Evolutionary conservation across 1,139 yeast species (phyloP).

Genomic region (Debaryomycetaceae sp.): DNA sequence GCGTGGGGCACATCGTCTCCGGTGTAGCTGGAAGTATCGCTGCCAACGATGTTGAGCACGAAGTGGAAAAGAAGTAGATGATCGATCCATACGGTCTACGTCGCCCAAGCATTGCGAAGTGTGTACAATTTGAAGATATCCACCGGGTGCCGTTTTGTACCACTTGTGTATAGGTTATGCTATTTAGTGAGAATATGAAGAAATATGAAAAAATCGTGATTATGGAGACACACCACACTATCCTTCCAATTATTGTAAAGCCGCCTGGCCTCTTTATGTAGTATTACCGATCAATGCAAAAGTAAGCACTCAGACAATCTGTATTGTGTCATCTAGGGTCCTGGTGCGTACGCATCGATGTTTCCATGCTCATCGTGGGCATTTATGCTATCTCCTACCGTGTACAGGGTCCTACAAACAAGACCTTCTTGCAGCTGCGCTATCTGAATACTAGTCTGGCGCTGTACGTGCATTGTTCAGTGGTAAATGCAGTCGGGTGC

Average conservation of each 20-base stretch:
- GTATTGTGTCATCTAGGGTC: background rate
- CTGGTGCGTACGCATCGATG: background rate
- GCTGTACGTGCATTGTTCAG: no score
- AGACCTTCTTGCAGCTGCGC: background rate
- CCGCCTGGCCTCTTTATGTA: no score
- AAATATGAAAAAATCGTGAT: background rate
- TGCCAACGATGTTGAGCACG: conserved; percentile 29
- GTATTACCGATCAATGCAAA: no score
- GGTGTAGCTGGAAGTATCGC: conserved; percentile 34
- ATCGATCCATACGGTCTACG: background rate
- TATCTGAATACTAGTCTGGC: no score
- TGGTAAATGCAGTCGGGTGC: background rate
- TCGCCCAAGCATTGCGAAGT: conserved; percentile 1
- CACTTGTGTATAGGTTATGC: background rate
- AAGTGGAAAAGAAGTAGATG: conserved; percentile 20
- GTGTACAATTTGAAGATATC: no score
- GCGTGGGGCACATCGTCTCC: conserved; percentile 32
- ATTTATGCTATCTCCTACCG: background rate
- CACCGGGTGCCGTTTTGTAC: background rate
- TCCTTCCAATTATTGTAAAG: no score
- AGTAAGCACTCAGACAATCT: background rate
- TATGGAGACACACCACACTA: no score
- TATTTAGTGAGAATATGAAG: background rate
- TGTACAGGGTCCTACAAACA: background rate
- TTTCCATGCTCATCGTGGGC: background rate